These are phyloP conservation scores for Rubia peregrina DNA, from an alignment of 305 asterid genomes.

Conservation along the genomic window DNA sequence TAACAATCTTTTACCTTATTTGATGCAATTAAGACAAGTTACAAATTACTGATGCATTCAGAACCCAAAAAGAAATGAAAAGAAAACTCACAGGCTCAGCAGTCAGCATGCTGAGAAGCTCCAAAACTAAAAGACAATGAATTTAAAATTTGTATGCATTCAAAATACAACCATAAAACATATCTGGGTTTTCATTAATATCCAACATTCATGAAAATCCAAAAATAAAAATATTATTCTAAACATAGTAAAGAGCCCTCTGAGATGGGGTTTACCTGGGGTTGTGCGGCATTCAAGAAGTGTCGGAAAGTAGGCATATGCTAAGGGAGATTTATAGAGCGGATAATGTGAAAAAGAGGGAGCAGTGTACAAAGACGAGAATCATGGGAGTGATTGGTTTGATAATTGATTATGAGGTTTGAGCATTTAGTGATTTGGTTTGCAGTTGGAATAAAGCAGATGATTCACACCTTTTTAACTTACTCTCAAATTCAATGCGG, in stretches of 20 bases:
- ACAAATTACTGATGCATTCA: not conserved
- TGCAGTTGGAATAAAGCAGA: constrained; percentile 1
- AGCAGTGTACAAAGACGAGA: not conserved
- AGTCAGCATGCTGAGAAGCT: not conserved
- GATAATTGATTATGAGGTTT: not conserved
- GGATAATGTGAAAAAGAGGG: not conserved
- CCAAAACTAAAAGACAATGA: not conserved
- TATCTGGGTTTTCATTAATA: not conserved
- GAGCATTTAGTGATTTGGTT: constrained; percentile 3
- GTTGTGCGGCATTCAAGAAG: not conserved
- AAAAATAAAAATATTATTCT: not conserved
- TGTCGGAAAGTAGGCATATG: not conserved
- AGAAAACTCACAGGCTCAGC: not conserved
- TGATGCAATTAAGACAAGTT: not conserved
- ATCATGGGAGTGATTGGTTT: constrained; percentile 1
- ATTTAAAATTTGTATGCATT: not conserved
- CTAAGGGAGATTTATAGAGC: not conserved
- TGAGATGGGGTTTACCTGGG: not conserved
- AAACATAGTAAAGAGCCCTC: not conserved
- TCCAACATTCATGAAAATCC: not conserved
- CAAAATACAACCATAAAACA: not conserved
- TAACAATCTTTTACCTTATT: not conserved
- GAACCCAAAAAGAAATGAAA: not conserved
- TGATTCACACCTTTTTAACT: not conserved
- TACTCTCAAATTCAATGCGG: not conserved